A percentile compares a stretch with the other conserved stretches of the same genome.
Evolutionary conservation across 306 rosid species (phyloP).

Genomic region (Trichosanthes cucumerina): DNA sequence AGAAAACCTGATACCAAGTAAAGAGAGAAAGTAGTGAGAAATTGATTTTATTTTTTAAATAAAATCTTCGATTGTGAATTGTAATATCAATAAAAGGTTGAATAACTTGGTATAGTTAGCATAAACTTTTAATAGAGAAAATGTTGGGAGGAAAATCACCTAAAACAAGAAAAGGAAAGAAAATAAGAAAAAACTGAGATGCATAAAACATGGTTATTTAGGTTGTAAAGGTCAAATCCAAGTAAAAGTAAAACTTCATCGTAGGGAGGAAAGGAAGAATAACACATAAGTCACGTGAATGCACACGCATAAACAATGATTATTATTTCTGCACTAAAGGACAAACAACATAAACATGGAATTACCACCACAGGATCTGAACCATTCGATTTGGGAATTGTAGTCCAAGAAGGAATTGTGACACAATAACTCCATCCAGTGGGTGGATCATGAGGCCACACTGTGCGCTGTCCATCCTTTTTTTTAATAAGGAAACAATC

Average conservation of each 20-base stretch:
- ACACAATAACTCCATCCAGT: slow-evolving; percentile 70
- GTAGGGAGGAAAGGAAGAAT: not conserved
- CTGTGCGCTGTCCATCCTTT: slow-evolving; percentile 51
- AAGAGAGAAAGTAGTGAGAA: not conserved
- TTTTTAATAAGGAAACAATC: not conserved
- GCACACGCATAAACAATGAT: not conserved
- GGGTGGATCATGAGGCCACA: slow-evolving; percentile 67
- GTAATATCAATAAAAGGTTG: not conserved
- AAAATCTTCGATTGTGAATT: not conserved
- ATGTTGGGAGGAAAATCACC: not conserved
- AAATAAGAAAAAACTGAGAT: not conserved
- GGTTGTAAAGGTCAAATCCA: not conserved
- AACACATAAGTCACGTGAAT: not conserved
- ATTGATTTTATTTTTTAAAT: not conserved
- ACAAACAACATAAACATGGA: not conserved
- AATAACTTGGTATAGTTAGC: not conserved
- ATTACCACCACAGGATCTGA: slow-evolving; percentile 65
- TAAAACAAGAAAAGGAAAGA: not conserved
- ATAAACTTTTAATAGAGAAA: not conserved
- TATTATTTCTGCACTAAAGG: not conserved
- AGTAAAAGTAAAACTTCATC: not conserved
- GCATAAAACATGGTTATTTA: not conserved
- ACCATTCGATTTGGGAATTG: slow-evolving; percentile 40
- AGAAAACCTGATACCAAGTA: not conserved
- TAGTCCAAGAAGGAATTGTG: slow-evolving; percentile 64